Evolutionary conservation across 805 yeast genomes (phyloP), one percentile per base, ranked within the genome.

Genomic region (Helenozyma rhizophorensis): DNA sequence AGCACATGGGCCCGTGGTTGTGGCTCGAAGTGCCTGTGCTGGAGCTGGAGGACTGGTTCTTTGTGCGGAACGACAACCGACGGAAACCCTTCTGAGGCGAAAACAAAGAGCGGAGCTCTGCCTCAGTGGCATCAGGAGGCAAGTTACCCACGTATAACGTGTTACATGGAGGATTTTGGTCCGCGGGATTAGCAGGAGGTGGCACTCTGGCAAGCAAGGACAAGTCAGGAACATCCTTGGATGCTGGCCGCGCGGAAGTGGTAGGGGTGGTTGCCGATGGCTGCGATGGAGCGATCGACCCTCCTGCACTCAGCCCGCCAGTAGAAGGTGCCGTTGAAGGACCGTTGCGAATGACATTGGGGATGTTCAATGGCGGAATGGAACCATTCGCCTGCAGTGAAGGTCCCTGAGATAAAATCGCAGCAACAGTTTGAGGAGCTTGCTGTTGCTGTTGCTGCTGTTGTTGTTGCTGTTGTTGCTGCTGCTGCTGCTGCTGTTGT

Each of bases 101-200:
- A 56, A 93, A 93, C 43, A 93, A 63, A 24, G 85, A 80, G 47
- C 96, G 77, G 42, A 93, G 73, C 58, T 93, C 98, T 36, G 82
- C 83, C 55, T 93, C 98, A 2, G 94, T 82, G 2, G 97, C 95
- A 65, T 93, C 96, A 12, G 96, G 96, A 3, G 98, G 97, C 51
- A 93, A 70, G 57, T 93, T 93, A 13, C 98, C 98, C 29, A 93
- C 98, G 51, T 93, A 93, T 36, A 93, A 67, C 0, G 98, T 93
- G 58, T 93, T 93, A 64, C 98, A 93, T 6, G 98, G 98, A 3
- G 98, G 97, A 54, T 93, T 93, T 62, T 93, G 98, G 60, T 93
- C 98, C 2, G 98, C 97, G 6, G 98, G 98, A 52, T 90, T 90
- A 1, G 96, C 96, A 6, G 94, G 95, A 4, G 90, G 88, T 10